phyloP scores from a whole-genome alignment of 805 yeast genomes.

The Ogataea populi-albae region DNA sequence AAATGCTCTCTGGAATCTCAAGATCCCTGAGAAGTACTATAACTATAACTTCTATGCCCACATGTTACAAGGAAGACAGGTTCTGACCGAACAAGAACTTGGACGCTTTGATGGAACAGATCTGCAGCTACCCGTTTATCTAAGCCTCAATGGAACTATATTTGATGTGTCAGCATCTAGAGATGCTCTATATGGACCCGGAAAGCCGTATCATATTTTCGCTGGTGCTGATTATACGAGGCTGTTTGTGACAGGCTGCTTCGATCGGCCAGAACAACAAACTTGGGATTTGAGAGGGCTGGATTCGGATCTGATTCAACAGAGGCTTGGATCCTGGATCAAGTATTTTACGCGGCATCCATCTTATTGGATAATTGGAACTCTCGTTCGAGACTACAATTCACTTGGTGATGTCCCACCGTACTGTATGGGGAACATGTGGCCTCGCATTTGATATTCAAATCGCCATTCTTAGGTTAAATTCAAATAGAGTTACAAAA shows the following conservation, averaged over 20 bases:
- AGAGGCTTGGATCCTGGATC: conserved; percentile 51
- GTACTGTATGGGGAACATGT: conserved; percentile 31
- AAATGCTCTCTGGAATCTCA: conserved; percentile 53
- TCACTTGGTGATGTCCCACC: conserved; percentile 48
- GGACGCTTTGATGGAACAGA: conserved; percentile 51
- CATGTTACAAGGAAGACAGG: conserved; percentile 13
- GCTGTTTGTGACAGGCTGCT: conserved; percentile 70
- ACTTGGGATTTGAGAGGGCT: conserved; percentile 68
- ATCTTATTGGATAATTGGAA: conserved; percentile 63
- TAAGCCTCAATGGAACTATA: conserved; percentile 59
- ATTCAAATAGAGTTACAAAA: too few species aligned
- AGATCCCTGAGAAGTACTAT: conserved; percentile 27
- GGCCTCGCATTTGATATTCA: too few species aligned
- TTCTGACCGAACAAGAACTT: conserved; percentile 45
- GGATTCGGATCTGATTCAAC: conserved; percentile 34
- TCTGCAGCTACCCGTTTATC: conserved; percentile 47
- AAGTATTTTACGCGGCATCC: conserved; percentile 41
- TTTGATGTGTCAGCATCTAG: conserved; percentile 58
- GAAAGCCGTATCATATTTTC: conserved; percentile 48
- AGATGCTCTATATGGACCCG: conserved; percentile 49
- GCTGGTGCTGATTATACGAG: conserved; percentile 69
- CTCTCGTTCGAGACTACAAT: conserved; percentile 39
- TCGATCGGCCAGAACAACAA: conserved; percentile 48
- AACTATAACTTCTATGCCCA: conserved; percentile 3
- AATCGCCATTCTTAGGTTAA: too few species aligned